phyloP scores from a whole-genome alignment of 768 basidiomycete species.

The Naganishia onofrii region DNA sequence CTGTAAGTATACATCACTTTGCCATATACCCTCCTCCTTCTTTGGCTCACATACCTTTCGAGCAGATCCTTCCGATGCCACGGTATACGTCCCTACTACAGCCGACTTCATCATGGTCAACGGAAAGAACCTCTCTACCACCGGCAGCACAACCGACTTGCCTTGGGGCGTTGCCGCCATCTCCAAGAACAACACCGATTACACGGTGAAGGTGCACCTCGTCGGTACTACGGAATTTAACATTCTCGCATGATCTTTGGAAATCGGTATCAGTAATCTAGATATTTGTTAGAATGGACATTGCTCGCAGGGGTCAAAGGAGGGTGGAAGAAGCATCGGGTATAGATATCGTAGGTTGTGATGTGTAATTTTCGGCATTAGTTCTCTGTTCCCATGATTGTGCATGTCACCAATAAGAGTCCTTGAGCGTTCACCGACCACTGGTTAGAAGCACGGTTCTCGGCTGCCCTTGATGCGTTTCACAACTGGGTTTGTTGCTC shows the following conservation, averaged over 20 bases:
- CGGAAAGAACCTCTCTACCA: constrained; percentile 8
- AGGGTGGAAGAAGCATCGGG: no score
- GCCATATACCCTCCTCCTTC: neutral
- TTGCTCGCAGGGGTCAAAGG: no score
- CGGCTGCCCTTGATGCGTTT: no score
- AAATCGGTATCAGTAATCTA: no score
- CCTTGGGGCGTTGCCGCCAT: constrained; percentile 1
- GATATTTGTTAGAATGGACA: no score
- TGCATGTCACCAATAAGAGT: no score
- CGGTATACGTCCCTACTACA: constrained; percentile 9
- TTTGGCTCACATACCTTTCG: neutral
- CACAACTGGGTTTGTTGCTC: no score
- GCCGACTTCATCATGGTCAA: constrained; percentile 6
- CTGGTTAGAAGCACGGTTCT: no score
- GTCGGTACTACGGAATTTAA: constrained; percentile 6
- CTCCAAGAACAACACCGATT: constrained; percentile 11
- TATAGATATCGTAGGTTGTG: no score
- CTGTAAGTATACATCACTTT: neutral
- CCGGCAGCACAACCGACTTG: neutral
- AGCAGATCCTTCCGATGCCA: constrained; percentile 10
- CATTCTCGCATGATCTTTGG: neutral
- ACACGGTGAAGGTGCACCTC: constrained; percentile 19
- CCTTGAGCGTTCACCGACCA: no score
- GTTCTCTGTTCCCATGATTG: no score
- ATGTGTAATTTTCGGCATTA: no score